Percentiles rank a stretch among this genome's conserved stretches.
Evolutionary conservation across 2,329 filamentous ascomycete species (phyloP).

Genomic region (Calonectria honghensis): DNA sequence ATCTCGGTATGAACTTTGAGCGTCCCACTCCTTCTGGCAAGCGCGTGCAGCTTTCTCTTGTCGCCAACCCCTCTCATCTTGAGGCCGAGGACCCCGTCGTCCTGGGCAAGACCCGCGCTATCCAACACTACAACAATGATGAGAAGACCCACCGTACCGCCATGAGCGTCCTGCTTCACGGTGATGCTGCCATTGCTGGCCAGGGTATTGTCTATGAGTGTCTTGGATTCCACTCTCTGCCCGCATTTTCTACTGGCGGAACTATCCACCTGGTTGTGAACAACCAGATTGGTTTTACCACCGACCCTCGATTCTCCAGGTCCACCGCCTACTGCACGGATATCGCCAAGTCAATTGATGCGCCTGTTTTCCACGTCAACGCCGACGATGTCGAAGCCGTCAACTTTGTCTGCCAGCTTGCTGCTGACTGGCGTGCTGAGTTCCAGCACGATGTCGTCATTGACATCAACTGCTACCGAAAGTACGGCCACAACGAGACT

Average conservation of each 20-base stretch:
- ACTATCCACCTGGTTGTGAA: constrained; percentile 98
- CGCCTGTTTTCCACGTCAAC: constrained; percentile 99
- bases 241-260: constrained; percentile 96
- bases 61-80: constrained; percentile 98
- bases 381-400: constrained; percentile 98
- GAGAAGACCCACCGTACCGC: constrained; percentile 91
- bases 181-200: constrained; percentile 96
- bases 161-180: constrained; percentile 97
- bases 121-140: constrained; percentile 99
- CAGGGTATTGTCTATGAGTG: constrained; percentile 99
- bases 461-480: constrained; percentile 98
- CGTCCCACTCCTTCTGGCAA: constrained; percentile 98
- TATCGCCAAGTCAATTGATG: constrained; percentile 98
- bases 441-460: constrained; percentile 99
- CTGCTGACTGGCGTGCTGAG: constrained; percentile 97
- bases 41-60: constrained; percentile 98
- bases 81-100: constrained; percentile 99
- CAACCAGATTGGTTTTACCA: constrained; percentile 99
- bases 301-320: constrained; percentile 96
- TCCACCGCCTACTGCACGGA: constrained; percentile 99
- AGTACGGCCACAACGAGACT: constrained; percentile 99
- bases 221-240: constrained; percentile 96
- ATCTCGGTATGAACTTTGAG: constrained; percentile 99
- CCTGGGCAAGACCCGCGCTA: constrained; percentile 96
- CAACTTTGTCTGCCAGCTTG: constrained; percentile 98